phyloP scores from a whole-genome alignment of 1,284 basidiomycete genomes.

The Leccinum subrobustum region DNA sequence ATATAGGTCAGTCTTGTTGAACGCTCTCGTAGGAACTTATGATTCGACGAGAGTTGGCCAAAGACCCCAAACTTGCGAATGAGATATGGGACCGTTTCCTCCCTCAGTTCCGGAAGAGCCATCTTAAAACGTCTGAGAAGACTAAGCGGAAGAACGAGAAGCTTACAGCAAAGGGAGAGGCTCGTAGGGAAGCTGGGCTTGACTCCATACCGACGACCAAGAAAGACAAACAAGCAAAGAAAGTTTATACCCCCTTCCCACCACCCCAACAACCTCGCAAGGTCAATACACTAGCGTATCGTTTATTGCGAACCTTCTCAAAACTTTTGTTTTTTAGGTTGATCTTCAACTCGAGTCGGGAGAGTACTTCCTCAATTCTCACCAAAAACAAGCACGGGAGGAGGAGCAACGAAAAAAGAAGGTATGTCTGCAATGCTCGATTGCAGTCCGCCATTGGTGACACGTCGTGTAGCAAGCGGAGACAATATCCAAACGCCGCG shows the following conservation, averaged over 20 bases:
- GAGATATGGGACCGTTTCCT: constrained; percentile 99
- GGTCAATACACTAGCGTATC: constrained; percentile 37
- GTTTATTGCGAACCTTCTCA: constrained; percentile 11
- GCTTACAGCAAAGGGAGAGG: constrained; percentile 53
- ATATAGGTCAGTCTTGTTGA: constrained; percentile 3
- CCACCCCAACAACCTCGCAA: constrained; percentile 93
- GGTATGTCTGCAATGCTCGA: constrained; percentile 46
- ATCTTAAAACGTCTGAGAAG: constrained; percentile 91
- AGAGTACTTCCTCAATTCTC: constrained; percentile 95
- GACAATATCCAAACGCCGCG: constrained; percentile 62
- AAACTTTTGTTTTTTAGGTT: constrained; percentile 46
- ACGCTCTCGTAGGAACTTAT: constrained; percentile 80
- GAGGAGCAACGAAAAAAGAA: constrained; percentile 66
- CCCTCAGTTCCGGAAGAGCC: constrained; percentile 92
- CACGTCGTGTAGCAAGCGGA: constrained; percentile 65
- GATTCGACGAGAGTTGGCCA: constrained; percentile 97
- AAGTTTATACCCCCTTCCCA: constrained; percentile 99
- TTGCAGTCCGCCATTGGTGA: constrained; percentile 4
- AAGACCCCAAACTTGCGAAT: constrained; percentile 92
- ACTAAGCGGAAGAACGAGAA: constrained; percentile 82
- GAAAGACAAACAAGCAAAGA: constrained; percentile 70
- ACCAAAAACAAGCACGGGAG: constrained; percentile 73
- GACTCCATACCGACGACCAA: constrained; percentile 36
- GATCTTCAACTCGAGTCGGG: constrained; percentile 95
- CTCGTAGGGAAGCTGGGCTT: constrained; percentile 60